Evolutionary conservation across 495 filamentous ascomycete genomes (phyloP), one percentile per base, ranked within the genome.

Genomic region (Podospora bellae-mahoneyi): DNA sequence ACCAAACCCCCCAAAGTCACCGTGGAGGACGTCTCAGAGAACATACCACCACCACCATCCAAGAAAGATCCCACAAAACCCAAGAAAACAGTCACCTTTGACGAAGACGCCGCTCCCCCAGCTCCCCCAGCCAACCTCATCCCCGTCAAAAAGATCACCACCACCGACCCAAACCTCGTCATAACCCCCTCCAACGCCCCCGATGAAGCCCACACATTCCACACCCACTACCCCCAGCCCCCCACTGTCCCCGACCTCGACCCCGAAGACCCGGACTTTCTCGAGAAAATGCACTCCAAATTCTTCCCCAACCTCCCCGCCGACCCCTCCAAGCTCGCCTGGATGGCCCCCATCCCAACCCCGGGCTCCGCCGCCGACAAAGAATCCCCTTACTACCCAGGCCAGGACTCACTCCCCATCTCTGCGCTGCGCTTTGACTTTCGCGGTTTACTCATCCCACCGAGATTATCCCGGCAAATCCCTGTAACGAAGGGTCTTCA

Each of bases 341-440:
- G 95, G 95, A 93, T 98, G 85, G 85, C 88, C 53, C 88, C 91
- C 16, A 74, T 90, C 48, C 84, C 88, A 10, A 82, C 86, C 2
- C 74, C 83, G 30, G 81, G 86, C 69, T 84, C 83, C 7, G 59
- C 79, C 66, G 82, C 86, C 67, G 88, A 91, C 71, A 79, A 85
- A 75, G 85, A 86, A 62, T 90, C 88, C 1, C 84, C 91, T 9
- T 99, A 98, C 83, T 89, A 93, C 77, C 93, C 94, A 0, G 79
- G 82, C 9, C 90, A 91, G 64, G 78, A 78, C 57, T 85, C 88
- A n/a, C 78, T 97, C 26, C 78, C 88, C n/a, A 83, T 93, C 0
- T 89, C 91, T 0, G 84, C 88, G 19, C 82, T 99, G 53, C 92
- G 95, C 59, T 99, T 99, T 83, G 90, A 93, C 74, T 94, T 99